Base-by-base conservation (phyloP, 106 monocot species). In the Platanthera guangdongensis region DNA sequence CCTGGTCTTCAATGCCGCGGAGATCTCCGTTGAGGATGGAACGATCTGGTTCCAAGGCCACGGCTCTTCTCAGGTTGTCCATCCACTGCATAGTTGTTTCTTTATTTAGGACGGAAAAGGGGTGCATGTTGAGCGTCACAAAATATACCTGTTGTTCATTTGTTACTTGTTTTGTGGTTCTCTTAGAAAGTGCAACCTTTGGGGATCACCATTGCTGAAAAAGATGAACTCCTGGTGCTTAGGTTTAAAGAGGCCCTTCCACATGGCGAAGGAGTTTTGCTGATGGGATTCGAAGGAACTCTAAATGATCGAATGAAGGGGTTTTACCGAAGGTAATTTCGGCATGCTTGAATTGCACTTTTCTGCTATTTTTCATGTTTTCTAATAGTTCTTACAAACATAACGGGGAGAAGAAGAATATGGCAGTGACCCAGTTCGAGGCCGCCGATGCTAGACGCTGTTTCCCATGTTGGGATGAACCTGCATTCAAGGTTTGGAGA, bases 381-480 rank as follows among this genome's bases (percentile, higher is more conserved):
- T 18, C 2, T 7, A 52, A 9, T 55, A 96, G 96, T 83, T 74
- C 69, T 16, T 96, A 93, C 50, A 88, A 91, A 78, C 83, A 87
- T 47, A 80, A 89, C 57, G 96, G 96, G 15, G 87, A 89, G 79
- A 86, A 83, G 62, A 87, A 81, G 55, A 91, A 93, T 74, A 96
- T 96, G 96, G 93, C 93, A 0, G 96, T 96, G 30, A 93, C 96
- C 1, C 96, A 96, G 60, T 96, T 93, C 49, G 89, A 96, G 83
- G 80, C 96, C 1, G 93, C 87, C 5, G 93, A 96, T 93, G 93
- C 93, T 6, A 81, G 96, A 47, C 89, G 93, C 8, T 96, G 96
- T 78, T 96, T 96, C 71, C 96, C 96, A 11, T 96, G 93, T 53
- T 96, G 96, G 96, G 96, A 96, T 86, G 96, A 96, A 53, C 96